These are phyloP conservation scores for Rhytidhysteron rufulum DNA, from an alignment of 2,329 filamentous ascomycete genomes.

Conservation along the genomic window DNA sequence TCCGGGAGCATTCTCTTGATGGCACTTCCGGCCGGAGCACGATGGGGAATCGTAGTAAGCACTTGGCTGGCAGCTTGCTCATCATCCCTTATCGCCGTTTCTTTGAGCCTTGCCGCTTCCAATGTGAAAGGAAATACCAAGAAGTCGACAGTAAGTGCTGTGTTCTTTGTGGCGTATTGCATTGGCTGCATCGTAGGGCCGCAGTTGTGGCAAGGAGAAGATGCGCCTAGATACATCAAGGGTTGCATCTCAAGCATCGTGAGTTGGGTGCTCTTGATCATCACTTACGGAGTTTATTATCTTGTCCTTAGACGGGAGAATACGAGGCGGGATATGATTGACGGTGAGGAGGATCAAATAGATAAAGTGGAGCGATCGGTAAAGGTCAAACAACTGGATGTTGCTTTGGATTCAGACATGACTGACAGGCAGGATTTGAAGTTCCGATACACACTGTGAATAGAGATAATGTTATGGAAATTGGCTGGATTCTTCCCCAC, in stretches of 20 bases:
- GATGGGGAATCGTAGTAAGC: conserved; percentile 48
- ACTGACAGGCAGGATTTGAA: too few relatives aligned
- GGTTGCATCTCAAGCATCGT: conserved; percentile 46
- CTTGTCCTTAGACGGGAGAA: too few relatives aligned
- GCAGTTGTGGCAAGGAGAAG: conserved; percentile 46
- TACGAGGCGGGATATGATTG: too few relatives aligned
- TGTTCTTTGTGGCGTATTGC: conserved; percentile 52
- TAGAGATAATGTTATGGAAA: too few relatives aligned
- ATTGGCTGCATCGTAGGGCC: conserved; percentile 45
- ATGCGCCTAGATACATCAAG: conserved; percentile 41
- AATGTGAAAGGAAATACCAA: conserved; percentile 54
- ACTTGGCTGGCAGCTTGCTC: conserved; percentile 46
- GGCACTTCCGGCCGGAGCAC: conserved; percentile 35
- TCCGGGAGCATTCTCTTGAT: conserved; percentile 45
- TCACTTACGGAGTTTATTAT: conserved; percentile 9
- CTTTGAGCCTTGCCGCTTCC: conserved; percentile 43
- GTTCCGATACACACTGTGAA: too few relatives aligned
- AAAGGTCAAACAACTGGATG: too few relatives aligned
- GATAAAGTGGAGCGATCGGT: too few relatives aligned
- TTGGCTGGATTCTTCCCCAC: too few relatives aligned
- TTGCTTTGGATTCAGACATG: too few relatives aligned
- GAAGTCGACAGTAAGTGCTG: conserved; percentile 42
- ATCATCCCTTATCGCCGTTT: conserved; percentile 42
- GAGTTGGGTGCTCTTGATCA: conserved; percentile 40
- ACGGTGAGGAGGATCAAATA: too few relatives aligned